A percentile compares a stretch with the other conserved stretches of the same genome.
phyloP scores from a whole-genome alignment of 2,329 filamentous ascomycete genomes.

The Trichophyton schoenleinii region DNA sequence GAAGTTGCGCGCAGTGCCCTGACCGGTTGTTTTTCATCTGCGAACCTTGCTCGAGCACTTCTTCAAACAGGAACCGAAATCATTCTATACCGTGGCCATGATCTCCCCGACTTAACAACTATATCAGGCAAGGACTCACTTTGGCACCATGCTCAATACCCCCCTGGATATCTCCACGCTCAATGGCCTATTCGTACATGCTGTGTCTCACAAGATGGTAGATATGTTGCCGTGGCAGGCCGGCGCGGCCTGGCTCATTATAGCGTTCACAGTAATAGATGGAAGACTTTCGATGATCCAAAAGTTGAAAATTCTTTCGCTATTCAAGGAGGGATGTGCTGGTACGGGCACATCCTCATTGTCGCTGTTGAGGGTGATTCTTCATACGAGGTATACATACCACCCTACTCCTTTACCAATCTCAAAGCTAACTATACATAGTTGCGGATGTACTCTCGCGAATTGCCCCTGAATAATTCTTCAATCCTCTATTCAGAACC shows the following conservation, averaged over 20 bases:
- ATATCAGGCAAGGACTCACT: slow-evolving; percentile 84
- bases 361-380: slow-evolving; percentile 80
- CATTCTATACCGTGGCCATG: slow-evolving; percentile 87
- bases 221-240: slow-evolving; percentile 94
- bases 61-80: slow-evolving; percentile 79
- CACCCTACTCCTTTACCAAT: background rate
- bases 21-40: slow-evolving; percentile 78
- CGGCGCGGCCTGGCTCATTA: slow-evolving; percentile 87
- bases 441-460: slow-evolving; percentile 84
- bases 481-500: slow-evolving; percentile 64
- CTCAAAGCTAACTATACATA: slow-evolving; percentile 21
- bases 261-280: slow-evolving; percentile 82
- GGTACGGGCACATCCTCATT: slow-evolving; percentile 91
- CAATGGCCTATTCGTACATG: slow-evolving; percentile 88
- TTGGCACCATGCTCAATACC: slow-evolving; percentile 90
- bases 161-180: slow-evolving; percentile 68
- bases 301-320: slow-evolving; percentile 79
- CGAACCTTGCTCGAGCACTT: slow-evolving; percentile 79
- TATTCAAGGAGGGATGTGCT: slow-evolving; percentile 93
- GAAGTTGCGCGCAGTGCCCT: slow-evolving; percentile 93
- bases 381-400: slow-evolving; percentile 51
- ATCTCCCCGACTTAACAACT: slow-evolving; percentile 76
- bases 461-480: slow-evolving; percentile 60
- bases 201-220: slow-evolving; percentile 79
- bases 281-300: slow-evolving; percentile 83